Evolutionary conservation across 1,139 yeast species (phyloP), one percentile per base, ranked within the genome.

Genomic region (Tardiomyces blankii): DNA sequence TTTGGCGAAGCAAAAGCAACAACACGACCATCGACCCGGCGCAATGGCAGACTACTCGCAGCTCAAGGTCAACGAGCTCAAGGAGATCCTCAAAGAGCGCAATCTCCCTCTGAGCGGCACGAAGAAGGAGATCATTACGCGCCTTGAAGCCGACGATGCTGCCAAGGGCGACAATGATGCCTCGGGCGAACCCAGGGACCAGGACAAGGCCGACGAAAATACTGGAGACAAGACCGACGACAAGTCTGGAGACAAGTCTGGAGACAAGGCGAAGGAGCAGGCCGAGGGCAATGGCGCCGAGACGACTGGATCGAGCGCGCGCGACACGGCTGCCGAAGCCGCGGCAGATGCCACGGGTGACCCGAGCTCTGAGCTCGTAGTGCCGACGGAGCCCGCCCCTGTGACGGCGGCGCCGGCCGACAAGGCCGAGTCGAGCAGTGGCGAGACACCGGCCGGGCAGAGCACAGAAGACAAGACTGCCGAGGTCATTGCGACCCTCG

Each of bases 11-110:
- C n/a, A n/a, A n/a, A n/a, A n/a, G n/a, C n/a, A n/a, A n/a, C n/a
- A n/a, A n/a, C n/a, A n/a, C n/a, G n/a, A n/a, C n/a, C n/a, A n/a
- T n/a, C n/a, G n/a, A 21, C 4, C 25, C 25, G 7, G 25, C 25
- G 7, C 25, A 30, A 30, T 30, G 35, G 35, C 35, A 38, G 45
- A 76, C 40, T 83, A 80, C 64, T 61, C 78, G 38, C 64, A 76
- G 47, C 76, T 72, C 56, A 89, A 95, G 32, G 96, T 88, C 43
- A 80, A 83, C 38, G 95, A 87, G 68, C 75, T 89, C 64, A 88
- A 85, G 63, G 96, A 84, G 52, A 57, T 78, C 47, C 75, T 91
- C 57, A 81, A 82, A 57, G 67, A 72, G 41, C 78, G 80, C 54
- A 84, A 82, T 1, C 73, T 91, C 48, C 63, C 94, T 3, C 69